Percentiles rank a stretch among this genome's conserved stretches.
Evolutionary conservation across 78 protist species (phyloP).

Genomic region (Dictyostelium capitatum): DNA sequence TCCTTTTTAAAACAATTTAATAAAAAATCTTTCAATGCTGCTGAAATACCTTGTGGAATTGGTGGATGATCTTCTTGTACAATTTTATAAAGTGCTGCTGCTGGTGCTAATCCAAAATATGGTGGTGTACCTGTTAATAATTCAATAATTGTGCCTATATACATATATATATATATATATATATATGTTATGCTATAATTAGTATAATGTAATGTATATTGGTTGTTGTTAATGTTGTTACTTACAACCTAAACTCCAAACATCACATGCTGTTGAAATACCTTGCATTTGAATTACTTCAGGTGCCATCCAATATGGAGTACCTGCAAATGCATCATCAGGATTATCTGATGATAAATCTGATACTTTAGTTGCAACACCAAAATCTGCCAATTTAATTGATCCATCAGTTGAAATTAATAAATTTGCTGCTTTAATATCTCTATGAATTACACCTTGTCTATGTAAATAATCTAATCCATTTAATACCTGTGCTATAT

Average conservation of each 20-base stretch:
- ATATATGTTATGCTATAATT: background rate
- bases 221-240: background rate
- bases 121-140: slow-evolving; percentile 88
- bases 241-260: slow-evolving; percentile 88
- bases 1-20: slow-evolving; percentile 94
- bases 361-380: slow-evolving; percentile 85
- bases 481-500: slow-evolving; percentile 91
- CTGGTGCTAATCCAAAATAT: slow-evolving; percentile 95
- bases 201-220: too few species aligned
- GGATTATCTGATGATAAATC: slow-evolving; percentile 70
- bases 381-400: slow-evolving; percentile 94
- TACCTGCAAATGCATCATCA: slow-evolving; percentile 92
- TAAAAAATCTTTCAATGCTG: slow-evolving; percentile 90
- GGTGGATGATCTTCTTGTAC: slow-evolving; percentile 88
- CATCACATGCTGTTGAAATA: slow-evolving; percentile 84
- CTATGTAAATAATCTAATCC: slow-evolving; percentile 93
- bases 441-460: slow-evolving; percentile 91
- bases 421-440: slow-evolving; percentile 91
- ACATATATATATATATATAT: too few species aligned
- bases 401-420: slow-evolving; percentile 83
- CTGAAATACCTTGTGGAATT: slow-evolving; percentile 93
- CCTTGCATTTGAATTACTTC: slow-evolving; percentile 93
- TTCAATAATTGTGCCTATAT: slow-evolving; percentile 85
- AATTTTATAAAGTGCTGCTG: slow-evolving; percentile 94
- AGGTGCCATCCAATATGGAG: slow-evolving; percentile 98